A percentile compares a stretch with the other conserved stretches of the same genome.
Evolutionary conservation across 805 yeast genomes (phyloP).

Genomic region (Hanseniaspora taiwanica): DNA sequence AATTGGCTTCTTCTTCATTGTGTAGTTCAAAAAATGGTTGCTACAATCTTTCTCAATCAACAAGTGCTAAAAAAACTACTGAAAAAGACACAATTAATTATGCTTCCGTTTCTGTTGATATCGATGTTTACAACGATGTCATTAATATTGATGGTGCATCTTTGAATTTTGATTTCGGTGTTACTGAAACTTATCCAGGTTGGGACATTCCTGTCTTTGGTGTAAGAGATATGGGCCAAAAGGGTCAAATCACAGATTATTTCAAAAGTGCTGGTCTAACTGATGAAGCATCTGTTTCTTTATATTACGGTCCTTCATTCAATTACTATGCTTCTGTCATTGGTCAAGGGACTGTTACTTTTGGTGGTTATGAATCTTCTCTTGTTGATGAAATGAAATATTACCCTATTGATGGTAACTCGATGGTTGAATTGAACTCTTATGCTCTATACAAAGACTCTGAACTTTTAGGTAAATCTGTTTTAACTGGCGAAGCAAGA

Average conservation of each 20-base stretch:
- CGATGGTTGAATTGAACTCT: not conserved
- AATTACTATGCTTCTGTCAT: conserved; percentile 1
- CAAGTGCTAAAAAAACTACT: not conserved
- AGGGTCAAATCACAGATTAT: not conserved
- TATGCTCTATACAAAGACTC: not conserved
- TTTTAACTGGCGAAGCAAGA: not conserved
- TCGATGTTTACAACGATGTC: conserved; percentile 1
- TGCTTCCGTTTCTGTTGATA: conserved; percentile 3
- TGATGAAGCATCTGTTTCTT: conserved; percentile 2
- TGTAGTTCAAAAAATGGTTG: conserved; percentile 1
- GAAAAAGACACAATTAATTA: not conserved
- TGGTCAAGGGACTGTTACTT: conserved; percentile 4
- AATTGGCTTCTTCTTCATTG: not conserved
- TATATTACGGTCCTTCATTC: conserved; percentile 4
- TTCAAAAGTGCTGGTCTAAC: conserved; percentile 2
- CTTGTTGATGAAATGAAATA: not conserved
- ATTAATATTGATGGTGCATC: conserved; percentile 3
- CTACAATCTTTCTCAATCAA: not conserved
- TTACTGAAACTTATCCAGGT: conserved; percentile 2
- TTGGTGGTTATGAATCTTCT: conserved; percentile 6
- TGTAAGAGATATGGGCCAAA: conserved; percentile 4
- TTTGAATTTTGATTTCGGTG: conserved; percentile 4
- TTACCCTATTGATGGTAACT: conserved; percentile 1
- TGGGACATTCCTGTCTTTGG: conserved; percentile 6
- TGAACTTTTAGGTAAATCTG: not conserved